phyloP scores from a whole-genome alignment of 371 early-diverging fungal species.

The Syncephalastrum racemosum region DNA sequence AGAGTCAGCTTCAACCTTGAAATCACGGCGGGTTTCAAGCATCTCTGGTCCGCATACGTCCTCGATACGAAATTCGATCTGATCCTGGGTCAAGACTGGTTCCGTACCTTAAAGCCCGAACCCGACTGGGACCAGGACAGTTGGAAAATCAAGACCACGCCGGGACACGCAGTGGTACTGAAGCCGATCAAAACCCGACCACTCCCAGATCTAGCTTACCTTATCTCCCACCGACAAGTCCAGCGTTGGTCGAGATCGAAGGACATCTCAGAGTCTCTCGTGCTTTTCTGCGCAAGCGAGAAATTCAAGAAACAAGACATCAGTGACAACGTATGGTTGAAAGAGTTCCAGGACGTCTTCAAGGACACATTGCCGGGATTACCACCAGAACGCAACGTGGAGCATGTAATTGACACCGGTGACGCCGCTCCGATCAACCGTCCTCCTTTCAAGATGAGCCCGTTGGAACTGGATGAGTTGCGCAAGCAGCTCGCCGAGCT shows the following conservation, averaged over 20 bases:
- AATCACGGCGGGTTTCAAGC: neutral
- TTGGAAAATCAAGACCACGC: conserved; percentile 1
- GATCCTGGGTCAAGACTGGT: conserved; percentile 12
- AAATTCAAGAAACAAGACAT: conserved; percentile 1
- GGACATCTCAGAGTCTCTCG: too few species aligned
- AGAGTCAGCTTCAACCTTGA: too few species aligned
- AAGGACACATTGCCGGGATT: conserved; percentile 6
- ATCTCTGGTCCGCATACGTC: conserved; percentile 1
- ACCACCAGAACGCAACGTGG: conserved; percentile 6
- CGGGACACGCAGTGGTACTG: neutral
- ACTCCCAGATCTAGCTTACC: neutral
- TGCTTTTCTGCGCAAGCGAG: too few species aligned
- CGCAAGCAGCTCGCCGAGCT: conserved; percentile 30
- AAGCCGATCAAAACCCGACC: neutral
- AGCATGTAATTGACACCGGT: conserved; percentile 11
- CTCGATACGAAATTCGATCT: conserved; percentile 13
- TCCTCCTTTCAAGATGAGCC: conserved; percentile 30
- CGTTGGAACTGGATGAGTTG: conserved; percentile 30
- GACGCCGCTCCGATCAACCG: conserved; percentile 7
- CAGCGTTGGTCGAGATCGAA: too few species aligned
- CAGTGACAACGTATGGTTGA: conserved; percentile 3
- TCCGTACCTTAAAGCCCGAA: conserved; percentile 4
- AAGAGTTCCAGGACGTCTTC: conserved; percentile 9
- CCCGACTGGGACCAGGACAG: conserved; percentile 9
- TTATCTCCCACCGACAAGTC: too few species aligned